Evolutionary conservation across 495 filamentous ascomycete genomes (phyloP), one percentile per base, ranked within the genome.

Genomic region (Amorphotheca resinae): DNA sequence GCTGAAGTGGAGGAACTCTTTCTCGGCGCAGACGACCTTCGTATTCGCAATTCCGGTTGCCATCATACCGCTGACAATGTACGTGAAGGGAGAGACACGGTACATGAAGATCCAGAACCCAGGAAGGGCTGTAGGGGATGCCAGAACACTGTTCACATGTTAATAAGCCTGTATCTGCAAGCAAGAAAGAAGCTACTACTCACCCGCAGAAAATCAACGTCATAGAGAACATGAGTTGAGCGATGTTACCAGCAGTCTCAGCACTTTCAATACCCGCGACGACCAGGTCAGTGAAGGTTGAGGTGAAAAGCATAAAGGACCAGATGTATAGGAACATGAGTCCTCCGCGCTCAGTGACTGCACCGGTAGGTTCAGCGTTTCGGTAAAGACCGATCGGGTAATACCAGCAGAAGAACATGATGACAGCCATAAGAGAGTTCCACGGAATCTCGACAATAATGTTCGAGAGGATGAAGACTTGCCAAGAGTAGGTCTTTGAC

Each of bases 81-180:
- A 87, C 0, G 77, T 81, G 38, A 87, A 80, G 4, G 84, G 83
- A 3, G 77, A 82, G 40, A 82, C 63, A 23, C 79, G 76, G 56
- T 87, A 85, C 78, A 87, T 84, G 68, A 87, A 87, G 50, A 82
- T 82, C 83, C 84, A 89, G 68, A 87, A 87, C 9, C 70, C 53
- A 7, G 82, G 82, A 32, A 86, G 59, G 2, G 57, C 61, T 3
- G 59, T 46, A 3, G 83, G 79, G 2, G 37, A 32, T 14, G 49
- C 53, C 0, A 56, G 43, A 18, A 56, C 53, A 50, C 53, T 52
- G 12, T 26, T 14, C n/a, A 5, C 5, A 32, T 38, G 17, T 22
- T 15, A 20, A 26, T 35, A 33, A 38, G 30, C 9, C 3, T 30
- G 22, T 14, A 15, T 36, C 15, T 38, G 22, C 33, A 26, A n/a